Conservation (phyloP, 2,329 filamentous ascomycete genomes). For the Xylariomycetidae sp. region DNA sequence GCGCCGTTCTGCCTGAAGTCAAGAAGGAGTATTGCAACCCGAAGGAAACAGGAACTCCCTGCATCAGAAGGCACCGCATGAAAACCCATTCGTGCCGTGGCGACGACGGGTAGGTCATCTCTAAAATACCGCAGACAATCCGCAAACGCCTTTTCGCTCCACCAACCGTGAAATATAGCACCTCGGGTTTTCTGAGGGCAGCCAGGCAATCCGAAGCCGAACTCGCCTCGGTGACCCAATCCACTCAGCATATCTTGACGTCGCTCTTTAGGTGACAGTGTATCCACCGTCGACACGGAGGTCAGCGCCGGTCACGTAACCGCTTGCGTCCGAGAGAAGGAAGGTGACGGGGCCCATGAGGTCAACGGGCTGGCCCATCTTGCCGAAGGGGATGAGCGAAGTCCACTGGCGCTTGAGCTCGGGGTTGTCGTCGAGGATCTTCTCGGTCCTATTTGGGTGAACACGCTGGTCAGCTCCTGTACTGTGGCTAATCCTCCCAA, state of each 20-base stretch:
- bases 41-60: too few relatives aligned
- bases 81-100: too few relatives aligned
- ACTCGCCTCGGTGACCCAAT: too few relatives aligned
- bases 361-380: slow-evolving; percentile 88
- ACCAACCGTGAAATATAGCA: too few relatives aligned
- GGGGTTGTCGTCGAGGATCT: slow-evolving; percentile 90
- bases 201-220: too few relatives aligned
- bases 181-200: too few relatives aligned
- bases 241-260: not conserved
- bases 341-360: slow-evolving; percentile 91
- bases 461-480: slow-evolving; percentile 10
- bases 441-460: slow-evolving; percentile 70
- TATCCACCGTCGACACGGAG: slow-evolving; percentile 84
- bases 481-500: not conserved
- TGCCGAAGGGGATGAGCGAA: slow-evolving; percentile 83
- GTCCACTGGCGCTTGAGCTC: slow-evolving; percentile 88
- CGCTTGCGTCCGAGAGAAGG: slow-evolving; percentile 71
- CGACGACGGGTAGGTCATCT: too few relatives aligned
- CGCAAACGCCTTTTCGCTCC: too few relatives aligned
- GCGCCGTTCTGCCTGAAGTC: too few relatives aligned
- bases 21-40: too few relatives aligned
- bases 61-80: too few relatives aligned
- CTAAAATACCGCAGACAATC: too few relatives aligned
- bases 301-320: slow-evolving; percentile 68
- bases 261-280: slow-evolving; percentile 69